phyloP scores from a whole-genome alignment of 306 rosid genomes.

The Rosa persica region DNA sequence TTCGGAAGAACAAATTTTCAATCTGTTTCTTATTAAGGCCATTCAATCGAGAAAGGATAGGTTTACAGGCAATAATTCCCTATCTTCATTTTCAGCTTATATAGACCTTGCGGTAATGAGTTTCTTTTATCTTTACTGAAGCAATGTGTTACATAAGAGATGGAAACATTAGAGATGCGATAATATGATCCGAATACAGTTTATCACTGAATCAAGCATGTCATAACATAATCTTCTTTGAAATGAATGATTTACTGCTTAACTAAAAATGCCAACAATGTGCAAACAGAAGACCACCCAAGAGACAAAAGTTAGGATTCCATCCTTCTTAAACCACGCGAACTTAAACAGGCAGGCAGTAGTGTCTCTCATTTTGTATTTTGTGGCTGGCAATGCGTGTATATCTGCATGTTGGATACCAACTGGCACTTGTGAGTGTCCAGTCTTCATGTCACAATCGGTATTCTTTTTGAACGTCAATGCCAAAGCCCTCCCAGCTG shows the following conservation, averaged over 20 bases:
- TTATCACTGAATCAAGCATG: not conserved
- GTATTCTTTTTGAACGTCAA: not conserved
- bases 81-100: not conserved
- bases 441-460: not conserved
- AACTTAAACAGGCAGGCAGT: not conserved
- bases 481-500: not conserved
- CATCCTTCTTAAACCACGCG: not conserved
- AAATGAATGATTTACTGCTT: not conserved
- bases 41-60: not conserved
- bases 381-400: not conserved
- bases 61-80: not conserved
- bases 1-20: not conserved
- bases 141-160: not conserved
- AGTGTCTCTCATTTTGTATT: not conserved
- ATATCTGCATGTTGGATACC: not conserved
- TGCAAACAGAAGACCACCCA: not conserved
- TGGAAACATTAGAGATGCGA: not conserved
- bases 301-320: not conserved
- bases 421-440: not conserved
- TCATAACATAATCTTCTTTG: not conserved
- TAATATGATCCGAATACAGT: not conserved
- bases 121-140: not conserved
- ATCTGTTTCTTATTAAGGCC: not conserved
- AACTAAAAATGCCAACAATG: not conserved
- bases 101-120: not conserved